Evolutionary conservation across 2,329 filamentous ascomycete species (phyloP).

Genomic region (Coniochaeta ligniaria): DNA sequence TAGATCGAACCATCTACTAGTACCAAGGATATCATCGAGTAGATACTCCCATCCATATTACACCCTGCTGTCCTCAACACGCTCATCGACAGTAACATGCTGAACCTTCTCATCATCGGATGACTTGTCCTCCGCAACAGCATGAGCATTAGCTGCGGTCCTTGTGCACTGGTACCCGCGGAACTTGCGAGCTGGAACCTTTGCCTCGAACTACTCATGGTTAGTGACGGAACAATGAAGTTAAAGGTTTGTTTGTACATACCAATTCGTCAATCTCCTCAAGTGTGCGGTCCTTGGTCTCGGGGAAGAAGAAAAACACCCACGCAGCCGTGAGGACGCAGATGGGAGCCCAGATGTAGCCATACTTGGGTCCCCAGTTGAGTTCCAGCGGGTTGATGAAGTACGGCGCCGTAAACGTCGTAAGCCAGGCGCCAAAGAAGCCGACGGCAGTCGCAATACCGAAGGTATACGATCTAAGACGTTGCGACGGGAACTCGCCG

Average conservation of each 20-base stretch:
- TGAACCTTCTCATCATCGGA: background rate
- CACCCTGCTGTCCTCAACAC: background rate
- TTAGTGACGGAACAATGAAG: too few relatives aligned
- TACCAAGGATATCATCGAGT: background rate
- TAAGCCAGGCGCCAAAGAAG: conserved; percentile 49
- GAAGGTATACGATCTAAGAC: conserved; percentile 49
- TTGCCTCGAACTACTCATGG: background rate
- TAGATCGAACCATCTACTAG: background rate
- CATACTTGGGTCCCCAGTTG: conserved; percentile 51
- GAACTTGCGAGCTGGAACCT: background rate
- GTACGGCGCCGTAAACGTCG: conserved; percentile 51
- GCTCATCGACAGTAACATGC: background rate
- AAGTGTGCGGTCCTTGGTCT: conserved; percentile 44
- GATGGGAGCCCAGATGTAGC: conserved; percentile 45
- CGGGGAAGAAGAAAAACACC: conserved; percentile 43
- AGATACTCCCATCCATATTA: background rate
- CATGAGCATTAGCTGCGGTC: background rate
- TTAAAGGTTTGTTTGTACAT: conserved; percentile 9
- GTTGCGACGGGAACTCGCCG: conserved; percentile 49
- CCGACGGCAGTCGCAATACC: conserved; percentile 45
- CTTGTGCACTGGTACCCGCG: background rate
- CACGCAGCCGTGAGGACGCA: conserved; percentile 23
- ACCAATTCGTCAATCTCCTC: conserved; percentile 51
- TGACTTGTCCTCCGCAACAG: background rate
- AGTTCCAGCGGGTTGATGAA: conserved; percentile 49